Evolutionary conservation across 345 rosid species (phyloP), one percentile per base, ranked within the genome.

Genomic region (Citrus reticulata): DNA sequence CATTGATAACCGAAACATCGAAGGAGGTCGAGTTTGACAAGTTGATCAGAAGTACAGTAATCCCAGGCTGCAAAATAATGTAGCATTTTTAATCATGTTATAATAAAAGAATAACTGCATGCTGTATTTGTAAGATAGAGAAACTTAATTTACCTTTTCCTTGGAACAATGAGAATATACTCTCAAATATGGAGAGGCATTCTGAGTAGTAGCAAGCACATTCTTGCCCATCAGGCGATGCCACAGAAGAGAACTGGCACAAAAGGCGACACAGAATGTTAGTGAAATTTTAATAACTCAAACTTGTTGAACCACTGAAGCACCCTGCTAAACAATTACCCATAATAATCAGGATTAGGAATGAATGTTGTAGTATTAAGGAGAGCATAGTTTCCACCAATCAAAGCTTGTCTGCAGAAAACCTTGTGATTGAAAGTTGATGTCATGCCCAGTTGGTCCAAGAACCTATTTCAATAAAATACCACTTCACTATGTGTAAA

Each of bases 271-370:
- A 40, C 40, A 39, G 17, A 39, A 25, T 24, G 29, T 59, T 59
- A 37, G 24, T 59, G 6, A 35, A 35, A 34, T 35, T 6, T 13
- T n/a, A 3, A 2, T 0, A 22, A 5, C 27, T 32, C 11, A 9
- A 72, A 54, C 49, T 72, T 55, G 9, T 19, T 54, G 9, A 51
- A 19, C 9, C 34, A 32, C 3, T 55, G 27, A 74, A 35, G 49
- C 13, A 30, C 9, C 6, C 10, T 10, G 5, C 13, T 32, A 17
- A 20, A n/a, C n/a, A 60, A 68, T 54, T 24, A 88, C 91, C 91
- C 87, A 55, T 92, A 90, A 77, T 89, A 92, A 63, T 91, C 94
- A 1, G 90, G 93, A 81, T 91, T 92, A 1, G 94, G 93, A n/a
- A 89, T 29, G 74, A 88, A 87, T 6, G 88, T 71, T 19, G 88